These are phyloP conservation scores for Adiantum capillusveneris DNA, from an alignment of 75 land plant genomes.

Conservation along the genomic window DNA sequence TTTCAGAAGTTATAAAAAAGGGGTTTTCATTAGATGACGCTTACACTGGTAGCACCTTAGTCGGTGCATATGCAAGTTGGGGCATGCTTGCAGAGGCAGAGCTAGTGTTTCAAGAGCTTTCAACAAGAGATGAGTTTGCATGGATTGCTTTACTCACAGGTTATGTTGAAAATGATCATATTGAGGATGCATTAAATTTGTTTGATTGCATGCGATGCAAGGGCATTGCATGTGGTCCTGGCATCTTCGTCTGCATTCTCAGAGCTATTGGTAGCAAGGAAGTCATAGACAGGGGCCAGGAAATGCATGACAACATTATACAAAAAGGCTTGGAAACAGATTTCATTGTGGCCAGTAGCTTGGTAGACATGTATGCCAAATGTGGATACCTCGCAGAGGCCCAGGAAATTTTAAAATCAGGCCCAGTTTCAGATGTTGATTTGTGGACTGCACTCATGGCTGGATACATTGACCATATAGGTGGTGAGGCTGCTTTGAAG, in stretches of 20 bases:
- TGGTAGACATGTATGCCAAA: constrained; percentile 20
- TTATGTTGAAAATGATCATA: constrained; percentile 7
- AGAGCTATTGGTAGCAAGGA: constrained; percentile 1
- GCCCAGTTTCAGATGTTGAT: neutral
- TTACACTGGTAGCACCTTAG: constrained; percentile 6
- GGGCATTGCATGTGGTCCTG: neutral
- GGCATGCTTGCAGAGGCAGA: constrained; percentile 1
- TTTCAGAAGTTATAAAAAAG: neutral
- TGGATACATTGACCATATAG: constrained; percentile 4
- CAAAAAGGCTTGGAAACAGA: constrained; percentile 1
- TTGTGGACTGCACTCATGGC: constrained; percentile 13
- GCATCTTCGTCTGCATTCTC: neutral
- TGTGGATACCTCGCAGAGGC: constrained; percentile 9
- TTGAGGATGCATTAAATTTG: constrained; percentile 9
- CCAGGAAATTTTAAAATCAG: neutral
- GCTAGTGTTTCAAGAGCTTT: constrained; percentile 1
- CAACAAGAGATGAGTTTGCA: constrained; percentile 1
- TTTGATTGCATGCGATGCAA: constrained; percentile 10
- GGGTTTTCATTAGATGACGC: neutral
- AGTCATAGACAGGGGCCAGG: constrained; percentile 13
- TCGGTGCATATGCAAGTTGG: neutral
- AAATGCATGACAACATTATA: constrained; percentile 4
- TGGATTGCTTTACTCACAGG: constrained; percentile 27
- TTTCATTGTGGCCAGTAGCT: neutral
- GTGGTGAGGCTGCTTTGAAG: constrained; percentile 2